Conservation (phyloP, 192 early-diverging fungal species). For the Coemansia sp. region DNA sequence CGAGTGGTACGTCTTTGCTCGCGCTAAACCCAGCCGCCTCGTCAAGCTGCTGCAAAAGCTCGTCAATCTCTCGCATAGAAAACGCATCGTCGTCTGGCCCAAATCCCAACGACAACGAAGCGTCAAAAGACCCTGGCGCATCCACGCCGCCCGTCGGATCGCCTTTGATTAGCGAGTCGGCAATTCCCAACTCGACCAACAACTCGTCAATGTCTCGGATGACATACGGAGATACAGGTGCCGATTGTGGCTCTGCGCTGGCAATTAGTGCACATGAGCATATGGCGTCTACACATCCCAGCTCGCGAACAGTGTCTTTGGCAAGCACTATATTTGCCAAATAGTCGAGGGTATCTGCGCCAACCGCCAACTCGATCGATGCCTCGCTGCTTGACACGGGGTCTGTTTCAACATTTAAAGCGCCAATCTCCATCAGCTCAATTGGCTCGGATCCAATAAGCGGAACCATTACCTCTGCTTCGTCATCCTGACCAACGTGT, state of each 20-base stretch:
- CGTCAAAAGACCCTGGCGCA: not conserved
- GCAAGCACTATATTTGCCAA: not conserved
- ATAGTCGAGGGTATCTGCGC: not conserved
- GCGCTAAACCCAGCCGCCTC: conserved; percentile 4
- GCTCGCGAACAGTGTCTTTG: not conserved
- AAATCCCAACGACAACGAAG: not conserved
- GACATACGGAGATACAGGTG: conserved; percentile 15
- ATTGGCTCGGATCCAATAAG: conserved; percentile 9
- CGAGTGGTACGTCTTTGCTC: not conserved
- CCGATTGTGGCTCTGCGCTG: not conserved
- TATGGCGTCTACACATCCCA: not conserved
- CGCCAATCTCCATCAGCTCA: conserved; percentile 17
- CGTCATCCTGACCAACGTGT: not conserved
- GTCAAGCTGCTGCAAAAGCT: conserved; percentile 37
- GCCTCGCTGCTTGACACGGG: not conserved
- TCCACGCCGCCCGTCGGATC: not conserved
- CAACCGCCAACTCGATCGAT: not conserved
- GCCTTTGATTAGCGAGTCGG: conserved; percentile 15
- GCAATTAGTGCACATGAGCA: not conserved
- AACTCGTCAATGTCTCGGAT: conserved; percentile 41
- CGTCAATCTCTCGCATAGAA: conserved; percentile 34
- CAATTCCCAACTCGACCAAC: conserved; percentile 24
- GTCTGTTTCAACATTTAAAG: not conserved
- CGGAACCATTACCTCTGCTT: conserved; percentile 2
- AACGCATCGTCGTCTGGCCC: conserved; percentile 20